These are phyloP conservation scores for Boletus insuetus DNA, from an alignment of 768 basidiomycete species.

Conservation along the genomic window DNA sequence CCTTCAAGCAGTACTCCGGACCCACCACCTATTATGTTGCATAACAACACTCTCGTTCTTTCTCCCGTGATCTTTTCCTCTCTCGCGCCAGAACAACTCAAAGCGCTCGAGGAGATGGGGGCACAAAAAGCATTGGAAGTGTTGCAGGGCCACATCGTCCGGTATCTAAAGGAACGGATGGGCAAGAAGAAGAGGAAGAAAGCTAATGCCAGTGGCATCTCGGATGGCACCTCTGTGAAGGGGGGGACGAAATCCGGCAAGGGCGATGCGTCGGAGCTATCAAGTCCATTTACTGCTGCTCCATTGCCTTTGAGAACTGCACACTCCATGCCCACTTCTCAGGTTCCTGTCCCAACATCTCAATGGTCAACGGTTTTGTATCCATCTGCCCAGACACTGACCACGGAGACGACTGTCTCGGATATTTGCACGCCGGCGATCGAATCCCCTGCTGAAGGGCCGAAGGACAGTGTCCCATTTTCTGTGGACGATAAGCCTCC, in stretches of 20 bases:
- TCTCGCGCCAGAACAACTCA: slow-evolving; percentile 68
- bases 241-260: slow-evolving; percentile 39
- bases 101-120: slow-evolving; percentile 75
- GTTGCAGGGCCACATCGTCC: slow-evolving; percentile 81
- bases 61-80: slow-evolving; percentile 84
- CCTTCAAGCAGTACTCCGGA: slow-evolving; percentile 46
- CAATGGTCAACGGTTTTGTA: not conserved
- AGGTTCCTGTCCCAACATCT: not conserved
- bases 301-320: slow-evolving; percentile 34
- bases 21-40: slow-evolving; percentile 68
- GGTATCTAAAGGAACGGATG: slow-evolving; percentile 76
- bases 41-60: slow-evolving; percentile 80
- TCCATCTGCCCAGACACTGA: slow-evolving; percentile 1
- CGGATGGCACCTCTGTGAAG: slow-evolving; percentile 39
- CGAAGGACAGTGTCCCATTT: slow-evolving; percentile 19
- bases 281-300: slow-evolving; percentile 45
- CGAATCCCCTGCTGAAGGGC: slow-evolving; percentile 3
- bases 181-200: slow-evolving; percentile 39
- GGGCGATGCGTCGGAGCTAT: slow-evolving; percentile 29
- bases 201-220: slow-evolving; percentile 29
- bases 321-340: slow-evolving; percentile 8
- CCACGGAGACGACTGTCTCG: not conserved
- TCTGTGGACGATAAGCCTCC: slow-evolving; percentile 23
- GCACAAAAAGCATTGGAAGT: slow-evolving; percentile 79
- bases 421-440: slow-evolving; percentile 9